Evolutionary conservation across 2,329 filamentous ascomycete species (phyloP), one percentile per base, ranked within the genome.

Genomic region (Sphaerulina musiva): DNA sequence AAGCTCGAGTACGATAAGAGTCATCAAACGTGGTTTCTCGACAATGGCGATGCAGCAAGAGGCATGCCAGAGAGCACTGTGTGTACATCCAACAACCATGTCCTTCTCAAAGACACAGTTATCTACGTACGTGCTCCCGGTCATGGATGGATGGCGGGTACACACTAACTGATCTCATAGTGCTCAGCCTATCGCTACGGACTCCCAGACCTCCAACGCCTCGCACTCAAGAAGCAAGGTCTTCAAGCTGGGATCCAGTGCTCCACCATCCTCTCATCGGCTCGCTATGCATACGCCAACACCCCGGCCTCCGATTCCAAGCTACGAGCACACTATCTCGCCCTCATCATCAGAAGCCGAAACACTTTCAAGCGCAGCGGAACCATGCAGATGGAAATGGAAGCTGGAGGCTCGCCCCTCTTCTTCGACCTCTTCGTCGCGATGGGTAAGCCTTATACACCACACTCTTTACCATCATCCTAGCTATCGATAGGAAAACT

Each of bases 301-400:
- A 96, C 91, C 0, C 89, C 90, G 2, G 89, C 95, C 68, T 87
- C 79, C 20, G 91, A 95, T 75, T 92, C 87, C n/a, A 91, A 91
- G 72, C 79, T 95, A 51, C 81, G 91, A 55, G 89, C 89, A 23
- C 90, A 95, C 72, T 96, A 95, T 65, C 83, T 95, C 38, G 89
- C 91, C 14, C 82, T 95, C 67, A 95, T 95, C 72, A 95, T 95
- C 68, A 84, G 90, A 61, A 89, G 86, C 64, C 82, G 91, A 62
- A 81, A 82, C 67, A 95, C 89, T 2, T 95, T 96, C 74, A 95
- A 95, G 78, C 80, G 89, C 52, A 95, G 89, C 72, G 89, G 90
- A 51, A 95, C 90, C 3, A 95, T 95, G 90, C 91, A 95, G 73
- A 82, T 88, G 62, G 90, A 95, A 75, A 95, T 96, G 90, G 87